Evolutionary conservation across 2,329 filamentous ascomycete species (phyloP), one percentile per base, ranked within the genome.

Genomic region (Phoma sp.): DNA sequence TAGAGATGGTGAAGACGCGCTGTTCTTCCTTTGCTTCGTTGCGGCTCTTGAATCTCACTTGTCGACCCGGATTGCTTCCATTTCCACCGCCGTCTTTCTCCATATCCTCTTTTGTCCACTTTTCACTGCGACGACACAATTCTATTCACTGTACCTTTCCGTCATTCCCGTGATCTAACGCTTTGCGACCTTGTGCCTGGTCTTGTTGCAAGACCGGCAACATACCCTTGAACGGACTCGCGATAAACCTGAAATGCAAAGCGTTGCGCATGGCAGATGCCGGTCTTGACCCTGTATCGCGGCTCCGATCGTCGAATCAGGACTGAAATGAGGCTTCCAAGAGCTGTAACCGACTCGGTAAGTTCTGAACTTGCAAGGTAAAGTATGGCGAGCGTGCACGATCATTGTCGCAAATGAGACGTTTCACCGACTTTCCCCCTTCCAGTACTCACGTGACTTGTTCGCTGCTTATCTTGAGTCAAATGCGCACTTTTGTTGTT

Each of bases 331-430:
- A 55, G 46, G 31, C 31, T 43, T 40, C 19, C 22, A 10, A 35
- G 29, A 36, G 36, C 6, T 47, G 32, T 47, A 27, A 32, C 46
- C 21, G 46, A 27, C 31, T 55, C 52, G 52, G 37, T 46, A 50
- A 44, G 35, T 22, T 27, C 31, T 50, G 35, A 21, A 36, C 52
- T 50, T 31, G 13, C 25, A 22, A 37, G 31, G 46, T 55, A 55
- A 51, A 27, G 52, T 51, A 55, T 51, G 31, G 52, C 46, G 52
- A 55, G 52, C 46, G 46, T 51, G 52, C 46, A 55, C 52, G 45
- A 50, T 29, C 52, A 6, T 41, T 50, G 45, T 19, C n/a, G 46
- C 43, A 55, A 51, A 51, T 55, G 41, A 55, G 36, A 24, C 29
- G 52, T 47, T 51, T 55, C 52, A 55, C 46, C 52, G 52, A 36